These are phyloP conservation scores for Candida khao-thaluensis DNA, from an alignment of 805 yeast species.

Conservation along the genomic window DNA sequence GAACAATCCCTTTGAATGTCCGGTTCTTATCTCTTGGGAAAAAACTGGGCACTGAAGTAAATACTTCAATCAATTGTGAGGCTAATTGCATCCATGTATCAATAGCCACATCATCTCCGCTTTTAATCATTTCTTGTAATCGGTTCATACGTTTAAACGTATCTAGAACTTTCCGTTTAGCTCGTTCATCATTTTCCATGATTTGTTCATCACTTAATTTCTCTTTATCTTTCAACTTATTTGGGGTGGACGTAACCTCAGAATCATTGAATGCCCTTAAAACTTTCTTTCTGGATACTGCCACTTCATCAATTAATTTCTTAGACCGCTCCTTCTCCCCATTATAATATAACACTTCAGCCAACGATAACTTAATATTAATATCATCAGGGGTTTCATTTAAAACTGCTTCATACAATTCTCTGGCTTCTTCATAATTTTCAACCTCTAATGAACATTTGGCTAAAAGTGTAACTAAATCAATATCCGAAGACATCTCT, in stretches of 20 bases:
- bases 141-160: conserved; percentile 55
- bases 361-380: conserved; percentile 74
- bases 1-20: conserved; percentile 64
- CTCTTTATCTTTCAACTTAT: conserved; percentile 5
- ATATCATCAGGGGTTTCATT: conserved; percentile 59
- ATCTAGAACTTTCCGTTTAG: conserved; percentile 55
- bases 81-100: conserved; percentile 83
- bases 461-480: conserved; percentile 61
- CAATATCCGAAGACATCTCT: conserved; percentile 26
- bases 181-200: conserved; percentile 54
- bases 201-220: conserved; percentile 47
- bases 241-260: background rate
- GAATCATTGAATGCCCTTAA: conserved; percentile 1
- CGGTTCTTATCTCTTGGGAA: conserved; percentile 75
- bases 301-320: conserved; percentile 52
- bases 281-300: conserved; percentile 5
- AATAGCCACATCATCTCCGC: conserved; percentile 56
- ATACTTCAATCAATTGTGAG: conserved; percentile 77
- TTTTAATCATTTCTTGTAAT: conserved; percentile 36
- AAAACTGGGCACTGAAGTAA: conserved; percentile 72
- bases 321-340: conserved; percentile 61
- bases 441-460: conserved; percentile 75
- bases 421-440: conserved; percentile 63
- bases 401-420: conserved; percentile 54
- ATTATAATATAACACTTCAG: conserved; percentile 73